Percentiles rank a stretch among this genome's conserved stretches.
These are phyloP conservation scores for Aspergillus wentii DNA, from an alignment of 495 filamentous ascomycete genomes.

Conservation along the genomic window DNA sequence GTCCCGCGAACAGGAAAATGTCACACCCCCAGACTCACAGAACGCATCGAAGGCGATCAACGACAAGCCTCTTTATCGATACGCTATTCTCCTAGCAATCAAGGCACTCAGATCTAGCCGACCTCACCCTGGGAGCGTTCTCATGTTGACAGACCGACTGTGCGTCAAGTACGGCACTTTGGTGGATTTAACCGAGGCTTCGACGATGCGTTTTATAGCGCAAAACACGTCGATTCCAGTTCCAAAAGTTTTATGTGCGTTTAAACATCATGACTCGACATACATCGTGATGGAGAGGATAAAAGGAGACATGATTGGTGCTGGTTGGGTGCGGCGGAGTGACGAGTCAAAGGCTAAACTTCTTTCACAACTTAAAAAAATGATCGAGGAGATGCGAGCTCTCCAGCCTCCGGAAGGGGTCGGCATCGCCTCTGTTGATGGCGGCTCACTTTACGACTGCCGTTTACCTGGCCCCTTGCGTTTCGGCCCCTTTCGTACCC, in stretches of 20 bases:
- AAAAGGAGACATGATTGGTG: slow-evolving; percentile 34
- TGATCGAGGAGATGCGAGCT: slow-evolving; percentile 32
- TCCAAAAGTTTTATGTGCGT: slow-evolving; percentile 45
- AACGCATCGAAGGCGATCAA: too few relatives aligned
- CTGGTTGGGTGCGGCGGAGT: slow-evolving; percentile 22
- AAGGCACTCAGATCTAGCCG: slow-evolving; percentile 17
- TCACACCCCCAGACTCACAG: too few relatives aligned
- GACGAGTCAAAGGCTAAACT: slow-evolving; percentile 38
- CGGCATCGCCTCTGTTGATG: slow-evolving; percentile 25
- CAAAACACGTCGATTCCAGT: slow-evolving; percentile 47
- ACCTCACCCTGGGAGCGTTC: slow-evolving; percentile 19
- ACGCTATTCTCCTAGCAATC: slow-evolving; percentile 22
- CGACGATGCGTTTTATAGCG: slow-evolving; percentile 42
- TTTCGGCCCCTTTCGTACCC: slow-evolving; percentile 26
- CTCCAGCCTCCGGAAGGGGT: slow-evolving; percentile 18
- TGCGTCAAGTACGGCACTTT: slow-evolving; percentile 36
- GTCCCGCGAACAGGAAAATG: too few relatives aligned
- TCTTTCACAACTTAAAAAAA: slow-evolving; percentile 36
- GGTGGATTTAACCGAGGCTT: slow-evolving; percentile 41
- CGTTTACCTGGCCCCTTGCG: slow-evolving; percentile 15
- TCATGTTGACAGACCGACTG: slow-evolving; percentile 28
- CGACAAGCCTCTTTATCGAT: slow-evolving; percentile 13
- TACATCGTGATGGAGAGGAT: slow-evolving; percentile 52
- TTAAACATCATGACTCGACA: slow-evolving; percentile 30
- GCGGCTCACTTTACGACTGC: slow-evolving; percentile 23